Evolutionary conservation across 192 early-diverging fungal genomes (phyloP), one percentile per base, ranked within the genome.

Genomic region (Rhizophagus prolifer): DNA sequence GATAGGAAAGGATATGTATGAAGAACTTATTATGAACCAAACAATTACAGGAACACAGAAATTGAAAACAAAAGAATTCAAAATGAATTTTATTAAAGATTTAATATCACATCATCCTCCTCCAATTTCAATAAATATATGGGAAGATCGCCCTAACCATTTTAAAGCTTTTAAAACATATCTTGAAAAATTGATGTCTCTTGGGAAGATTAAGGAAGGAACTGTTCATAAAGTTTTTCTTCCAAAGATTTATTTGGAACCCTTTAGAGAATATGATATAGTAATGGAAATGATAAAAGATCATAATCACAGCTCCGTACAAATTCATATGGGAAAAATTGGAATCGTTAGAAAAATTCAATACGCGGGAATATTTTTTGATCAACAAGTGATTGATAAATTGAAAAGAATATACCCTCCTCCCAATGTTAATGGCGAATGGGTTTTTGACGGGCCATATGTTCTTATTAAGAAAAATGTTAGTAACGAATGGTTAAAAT

Each of bases 71-170:
- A 67, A 67, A 23, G n/a, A n/a, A n/a, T 67, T 41, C 21, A 67
- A 67, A 25, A 10, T n/a, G 1, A 23, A n/a, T 2, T 67, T 67
- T 67, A 67, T 67, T n/a, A 5, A 25, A 2, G 36, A 67, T 41
- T 67, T 67, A 10, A n/a, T 67, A 1, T n/a, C 6, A 19, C 65
- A 67, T 67, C 36, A 67, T 21, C 65, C 65, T n/a, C 41, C 65
- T 10, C 13, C 21, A n/a, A 34, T n/a, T n/a, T 34, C 65, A 67
- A n/a, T 67, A 8, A n/a, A 21, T 38, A 23, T 67, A 67, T 67
- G 65, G 65, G 65, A 67, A n/a, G 65, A 67, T 67, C 65, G 65
- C 1, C 1, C 2, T 9, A 12, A 16, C 12, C 65, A 67, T 38
- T 7, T 23, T 10, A 44, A 44, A 9, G 3, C 21, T 10, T 67